These are phyloP conservation scores for Letharia lupina DNA, from an alignment of 495 filamentous ascomycete species.

Conservation along the genomic window DNA sequence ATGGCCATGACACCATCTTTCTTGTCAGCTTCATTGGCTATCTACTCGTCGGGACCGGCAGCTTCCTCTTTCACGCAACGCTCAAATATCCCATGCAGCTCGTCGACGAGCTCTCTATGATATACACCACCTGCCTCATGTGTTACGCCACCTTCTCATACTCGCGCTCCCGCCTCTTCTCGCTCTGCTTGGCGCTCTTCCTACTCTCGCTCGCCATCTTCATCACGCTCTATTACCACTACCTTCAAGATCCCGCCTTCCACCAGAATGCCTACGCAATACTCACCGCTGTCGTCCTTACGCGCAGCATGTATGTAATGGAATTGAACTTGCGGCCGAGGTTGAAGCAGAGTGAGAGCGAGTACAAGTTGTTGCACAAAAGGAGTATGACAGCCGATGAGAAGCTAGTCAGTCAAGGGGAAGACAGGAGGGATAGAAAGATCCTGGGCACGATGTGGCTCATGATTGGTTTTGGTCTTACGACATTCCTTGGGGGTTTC, in stretches of 20 bases:
- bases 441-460: slow-evolving; percentile 68
- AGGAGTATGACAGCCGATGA: slow-evolving; percentile 23
- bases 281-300: slow-evolving; percentile 68
- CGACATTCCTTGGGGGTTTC: slow-evolving; percentile 76
- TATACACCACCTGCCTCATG: slow-evolving; percentile 95
- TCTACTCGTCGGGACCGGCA: slow-evolving; percentile 69
- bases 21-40: slow-evolving; percentile 64
- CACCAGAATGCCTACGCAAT: slow-evolving; percentile 84
- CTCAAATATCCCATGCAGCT: slow-evolving; percentile 96
- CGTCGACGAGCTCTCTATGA: slow-evolving; percentile 94
- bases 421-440: slow-evolving; percentile 47
- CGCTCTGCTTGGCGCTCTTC: slow-evolving; percentile 49
- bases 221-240: slow-evolving; percentile 89
- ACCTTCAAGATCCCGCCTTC: slow-evolving; percentile 84
- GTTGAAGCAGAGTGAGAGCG: slow-evolving; percentile 32
- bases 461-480: slow-evolving; percentile 62
- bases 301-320: slow-evolving; percentile 86
- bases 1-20: slow-evolving; percentile 69
- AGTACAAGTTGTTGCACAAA: slow-evolving; percentile 27
- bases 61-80: slow-evolving; percentile 74
- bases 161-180: slow-evolving; percentile 46
- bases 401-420: slow-evolving; percentile 17
- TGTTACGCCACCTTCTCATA: slow-evolving; percentile 80
- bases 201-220: slow-evolving; percentile 60
- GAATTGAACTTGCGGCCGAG: slow-evolving; percentile 62